These are phyloP conservation scores for Ophiocordyceps camponoti-leonardi DNA, from an alignment of 2,329 filamentous ascomycete species.

Conservation along the genomic window DNA sequence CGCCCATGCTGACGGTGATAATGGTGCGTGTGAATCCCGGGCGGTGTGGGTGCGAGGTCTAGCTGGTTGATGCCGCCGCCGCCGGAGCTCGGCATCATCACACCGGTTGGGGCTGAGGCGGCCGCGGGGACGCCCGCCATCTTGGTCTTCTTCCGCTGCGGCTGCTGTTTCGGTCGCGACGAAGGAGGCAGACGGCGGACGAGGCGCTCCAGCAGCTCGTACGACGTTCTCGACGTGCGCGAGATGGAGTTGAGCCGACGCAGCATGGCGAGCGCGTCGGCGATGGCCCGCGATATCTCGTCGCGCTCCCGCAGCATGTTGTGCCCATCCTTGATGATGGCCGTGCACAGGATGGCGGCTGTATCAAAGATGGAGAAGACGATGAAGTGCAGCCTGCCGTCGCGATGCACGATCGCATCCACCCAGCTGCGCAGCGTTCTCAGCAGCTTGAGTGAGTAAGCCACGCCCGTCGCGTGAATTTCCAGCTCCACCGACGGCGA, in stretches of 20 bases:
- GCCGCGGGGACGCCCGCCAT: not conserved
- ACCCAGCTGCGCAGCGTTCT: constrained; percentile 21
- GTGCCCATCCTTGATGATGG: constrained; percentile 27
- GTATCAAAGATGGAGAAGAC: constrained; percentile 35
- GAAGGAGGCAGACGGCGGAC: constrained; percentile 11
- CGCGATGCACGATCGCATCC: constrained; percentile 23
- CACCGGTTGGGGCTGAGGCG: not conserved
- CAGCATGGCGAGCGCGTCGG: constrained; percentile 14
- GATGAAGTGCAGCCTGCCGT: constrained; percentile 31
- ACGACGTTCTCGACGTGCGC: constrained; percentile 16
- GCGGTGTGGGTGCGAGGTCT: not conserved
- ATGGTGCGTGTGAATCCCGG: not conserved
- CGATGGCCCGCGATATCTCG: constrained; percentile 20
- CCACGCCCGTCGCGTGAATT: constrained; percentile 21
- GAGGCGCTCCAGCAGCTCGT: constrained; percentile 15
- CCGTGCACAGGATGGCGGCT: constrained; percentile 28
- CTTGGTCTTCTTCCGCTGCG: constrained; percentile 2
- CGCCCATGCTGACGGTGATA: not conserved
- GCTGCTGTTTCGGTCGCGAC: not conserved
- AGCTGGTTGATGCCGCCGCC: not conserved
- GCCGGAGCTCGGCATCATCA: not conserved
- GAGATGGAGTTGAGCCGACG: constrained; percentile 14
- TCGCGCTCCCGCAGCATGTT: constrained; percentile 20
- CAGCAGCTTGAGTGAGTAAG: constrained; percentile 24
- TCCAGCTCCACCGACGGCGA: constrained; percentile 13